Conservation (phyloP, 1,284 basidiomycete genomes). For the Sporisorium exsertum region DNA sequence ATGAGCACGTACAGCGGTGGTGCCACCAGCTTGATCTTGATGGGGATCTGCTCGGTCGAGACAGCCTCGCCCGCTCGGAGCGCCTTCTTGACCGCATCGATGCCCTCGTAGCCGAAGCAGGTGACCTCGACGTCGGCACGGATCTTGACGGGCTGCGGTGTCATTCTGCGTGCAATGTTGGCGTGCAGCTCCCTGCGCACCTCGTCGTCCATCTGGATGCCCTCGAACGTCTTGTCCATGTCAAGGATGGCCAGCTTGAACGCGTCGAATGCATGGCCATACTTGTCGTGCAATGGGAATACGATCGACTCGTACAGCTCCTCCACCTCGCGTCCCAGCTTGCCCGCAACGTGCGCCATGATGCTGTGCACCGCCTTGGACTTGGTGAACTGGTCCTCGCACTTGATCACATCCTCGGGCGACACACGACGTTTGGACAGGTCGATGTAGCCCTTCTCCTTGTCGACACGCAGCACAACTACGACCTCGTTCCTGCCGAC, state of each 20-base stretch:
- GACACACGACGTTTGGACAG: constrained; percentile 99
- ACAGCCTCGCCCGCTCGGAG: constrained; percentile 86
- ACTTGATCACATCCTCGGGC: constrained; percentile 96
- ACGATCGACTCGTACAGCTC: constrained; percentile 88
- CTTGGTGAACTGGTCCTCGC: constrained; percentile 98
- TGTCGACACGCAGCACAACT: constrained; percentile 96
- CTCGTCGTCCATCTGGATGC: constrained; percentile 75
- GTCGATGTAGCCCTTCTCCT: constrained; percentile 99
- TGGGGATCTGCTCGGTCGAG: constrained; percentile 89
- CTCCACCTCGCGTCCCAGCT: constrained; percentile 74
- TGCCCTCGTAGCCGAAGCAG: constrained; percentile 96
- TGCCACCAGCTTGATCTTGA: constrained; percentile 96
- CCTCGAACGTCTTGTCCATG: constrained; percentile 81
- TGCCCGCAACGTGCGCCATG: constrained; percentile 66
- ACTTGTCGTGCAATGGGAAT: constrained; percentile 92
- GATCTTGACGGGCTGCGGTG: constrained; percentile 98
- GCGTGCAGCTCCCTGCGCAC: constrained; percentile 79
- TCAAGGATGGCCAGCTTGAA: constrained; percentile 93
- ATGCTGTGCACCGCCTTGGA: constrained; percentile 76
- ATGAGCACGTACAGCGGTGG: constrained; percentile 95
- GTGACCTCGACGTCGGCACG: constrained; percentile 97
- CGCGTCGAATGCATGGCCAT: constrained; percentile 95
- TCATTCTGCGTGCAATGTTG: constrained; percentile 93
- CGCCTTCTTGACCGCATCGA: constrained; percentile 95
- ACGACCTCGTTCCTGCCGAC: constrained; percentile 99